Evolutionary conservation across 2,329 filamentous ascomycete genomes (phyloP), one percentile per base, ranked within the genome.

Genomic region (Penicillium palitans): DNA sequence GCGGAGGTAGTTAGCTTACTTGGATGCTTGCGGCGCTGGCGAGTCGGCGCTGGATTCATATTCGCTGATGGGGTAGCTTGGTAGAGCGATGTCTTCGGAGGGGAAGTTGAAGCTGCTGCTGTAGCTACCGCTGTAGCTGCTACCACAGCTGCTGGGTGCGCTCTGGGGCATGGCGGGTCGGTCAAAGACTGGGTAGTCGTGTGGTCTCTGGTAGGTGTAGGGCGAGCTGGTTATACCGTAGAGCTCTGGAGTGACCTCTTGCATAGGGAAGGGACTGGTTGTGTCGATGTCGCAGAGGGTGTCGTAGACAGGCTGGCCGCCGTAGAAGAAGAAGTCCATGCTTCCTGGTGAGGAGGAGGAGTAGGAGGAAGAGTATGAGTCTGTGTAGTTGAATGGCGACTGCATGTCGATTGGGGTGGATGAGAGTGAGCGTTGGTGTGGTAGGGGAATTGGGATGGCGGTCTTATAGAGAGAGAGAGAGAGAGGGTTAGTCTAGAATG

Each of bases 251-350:
- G 58, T 31, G 31, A 63, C 56, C 29, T 68, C 63, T 41, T 59
- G 53, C 40, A 60, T 58, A 17, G 57, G 35, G 48, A 66, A 65
- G 19, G 62, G 45, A 52, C 47, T 61, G 24, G 52, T 41, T 15
- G 59, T 6, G 25, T 67, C 64, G 21, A 67, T 13, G 42, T 67
- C 64, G 42, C 55, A 61, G 24, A 62, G 39, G 37, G 56, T 42
- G 27, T 68, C 66, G 40, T 66, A 68, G 52, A 66, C 55, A 15
- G 64, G 61, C 13, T 59, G 61, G 19, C 60, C 13, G 9, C 60
- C 63, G 29, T 66, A 66, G 60, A 67, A 68, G 60, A 64, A 68
- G 55, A 66, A 67, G 31, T 68, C 66, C 61, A 68, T 66, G 15
- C 46, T 62, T 35, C 66, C 65, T 3, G 66, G 66, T 2, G 66